Base-by-base conservation (phyloP, 1,284 basidiomycete species). In the Naganishia sp. region DNA sequence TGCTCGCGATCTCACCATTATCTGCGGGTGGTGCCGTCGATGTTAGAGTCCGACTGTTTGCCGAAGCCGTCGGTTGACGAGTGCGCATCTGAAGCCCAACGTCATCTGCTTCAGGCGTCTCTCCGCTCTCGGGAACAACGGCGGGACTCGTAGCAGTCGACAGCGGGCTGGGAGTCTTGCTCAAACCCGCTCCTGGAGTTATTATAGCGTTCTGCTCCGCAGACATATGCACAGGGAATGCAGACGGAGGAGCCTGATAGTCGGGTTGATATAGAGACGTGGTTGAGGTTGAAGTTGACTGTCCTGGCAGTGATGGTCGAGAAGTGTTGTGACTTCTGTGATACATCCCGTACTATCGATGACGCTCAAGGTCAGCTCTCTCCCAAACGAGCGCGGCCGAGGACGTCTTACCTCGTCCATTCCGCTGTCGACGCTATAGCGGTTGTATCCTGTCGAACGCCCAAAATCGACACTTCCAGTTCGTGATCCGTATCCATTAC, bases 271-370 rank as follows among this genome's bases (percentile, higher is more conserved):
- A 66, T 9, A 66, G 43, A 31, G 65, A 66, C 2, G 65, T 66
- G 15, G 65, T 61, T 15, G 65, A 66, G 46, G 65, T 66, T 17
- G 65, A 61, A 4, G 55, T 66, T 32, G 65, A 66, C 23, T 62
- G 57, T 15, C 49, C 46, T 6, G 57, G 65, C 17, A 66, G 51
- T 9, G 64, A 66, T 39, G 64, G 64, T 4, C 64, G 64, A 18
- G 64, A 66, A 23, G 55, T 41, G 49, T 60, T 66, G 45, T 49
- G 32, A 23, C 47, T 35, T 42, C 58, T n/a, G 23, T 49, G 35
- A 18, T 61, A 61, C 58, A 61, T 51, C 6, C 58, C 58, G 18
- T 61, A 61, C 58, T 60, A 31, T 41, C n/a, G 41, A 56, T 15
- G n/a, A 7, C 31, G 28, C 35, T n/a, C 46, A 2, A 60, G 15